These are phyloP conservation scores for Hypoxylon sp. DNA, from an alignment of 2,329 filamentous ascomycete species.

Conservation along the genomic window DNA sequence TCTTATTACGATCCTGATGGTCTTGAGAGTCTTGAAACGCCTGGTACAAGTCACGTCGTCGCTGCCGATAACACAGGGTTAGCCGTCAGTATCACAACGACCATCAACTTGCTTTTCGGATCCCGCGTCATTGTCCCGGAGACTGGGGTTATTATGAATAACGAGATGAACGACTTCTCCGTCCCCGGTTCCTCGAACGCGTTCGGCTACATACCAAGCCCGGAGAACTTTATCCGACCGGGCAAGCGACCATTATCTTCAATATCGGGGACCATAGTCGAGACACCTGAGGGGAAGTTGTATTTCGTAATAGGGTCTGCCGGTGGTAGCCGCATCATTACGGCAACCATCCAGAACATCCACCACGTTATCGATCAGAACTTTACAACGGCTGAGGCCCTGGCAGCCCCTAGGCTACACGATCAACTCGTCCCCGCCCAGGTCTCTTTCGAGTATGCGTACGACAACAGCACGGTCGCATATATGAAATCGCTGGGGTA, in stretches of 20 bases:
- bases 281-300: constrained; percentile 76
- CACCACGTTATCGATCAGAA: constrained; percentile 80
- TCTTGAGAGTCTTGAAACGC: constrained; percentile 69
- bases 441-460: constrained; percentile 79
- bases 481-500: constrained; percentile 78
- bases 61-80: constrained; percentile 78
- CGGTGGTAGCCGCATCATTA: constrained; percentile 88
- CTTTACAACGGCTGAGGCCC: constrained; percentile 72
- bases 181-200: constrained; percentile 79
- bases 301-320: constrained; percentile 83
- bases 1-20: constrained; percentile 63
- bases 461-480: constrained; percentile 77
- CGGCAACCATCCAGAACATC: constrained; percentile 82
- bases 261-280: constrained; percentile 83
- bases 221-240: constrained; percentile 81
- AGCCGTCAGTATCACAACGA: constrained; percentile 83
- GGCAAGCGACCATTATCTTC: constrained; percentile 85
- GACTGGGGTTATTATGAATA: constrained; percentile 82
- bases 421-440: constrained; percentile 83
- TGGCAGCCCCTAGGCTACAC: constrained; percentile 80
- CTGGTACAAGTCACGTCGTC: constrained; percentile 78
- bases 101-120: constrained; percentile 85
- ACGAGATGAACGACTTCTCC: constrained; percentile 80
- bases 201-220: constrained; percentile 83
- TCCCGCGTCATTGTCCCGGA: constrained; percentile 83